Base-by-base conservation (phyloP, 768 basidiomycete species). In the Kwoniella newhampshirensis region DNA sequence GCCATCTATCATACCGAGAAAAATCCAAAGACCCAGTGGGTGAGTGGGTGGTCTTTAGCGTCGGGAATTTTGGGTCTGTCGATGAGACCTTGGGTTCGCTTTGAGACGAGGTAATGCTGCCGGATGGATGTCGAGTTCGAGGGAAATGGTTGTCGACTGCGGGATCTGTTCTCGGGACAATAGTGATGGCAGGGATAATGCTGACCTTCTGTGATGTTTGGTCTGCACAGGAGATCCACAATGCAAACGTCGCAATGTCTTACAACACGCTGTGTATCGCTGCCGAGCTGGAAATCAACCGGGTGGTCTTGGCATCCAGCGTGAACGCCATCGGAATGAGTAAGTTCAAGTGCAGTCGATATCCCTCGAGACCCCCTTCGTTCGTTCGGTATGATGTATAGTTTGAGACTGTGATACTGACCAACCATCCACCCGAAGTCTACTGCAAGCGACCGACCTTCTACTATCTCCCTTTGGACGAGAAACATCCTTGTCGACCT, bases 201-300 rank as follows among this genome's bases (percentile, higher is more conserved):
- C 44, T 42, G 13, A 46, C 18, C 42, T 36, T 17, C 18, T 5
- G 20, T 27, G 41, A 55, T 39, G 44, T 30, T 25, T 18, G 26
- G 20, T 6, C 42, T 43, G 6, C 25, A 3, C 49, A 71, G 61
- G 55, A 56, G 2, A 51, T 67, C 0, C 68, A 75, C 49, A 73
- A 71, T 40, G 53, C 40, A 17, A 73, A 72, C 43, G 64, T 63
- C 7, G 51, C 64, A 11, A 66, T 64, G 56, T 64, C 63, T 3
- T 75, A 62, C 55, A 75, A 75, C 43, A 60, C 69, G 8, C 47
- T 75, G 8, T 46, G 42, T 8, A 65, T 72, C 15, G 73, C 73
- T 18, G 60, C 57, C 6, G 63, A 65, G 21, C 52, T 69, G 3
- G 69, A 67, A 2, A 69, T 75, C 43, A 57, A 62, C 23, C 20